A percentile compares a stretch with the other conserved stretches of the same genome.
Evolutionary conservation across 495 filamentous ascomycete genomes (phyloP).

Genomic region (Ramalina peruviana): DNA sequence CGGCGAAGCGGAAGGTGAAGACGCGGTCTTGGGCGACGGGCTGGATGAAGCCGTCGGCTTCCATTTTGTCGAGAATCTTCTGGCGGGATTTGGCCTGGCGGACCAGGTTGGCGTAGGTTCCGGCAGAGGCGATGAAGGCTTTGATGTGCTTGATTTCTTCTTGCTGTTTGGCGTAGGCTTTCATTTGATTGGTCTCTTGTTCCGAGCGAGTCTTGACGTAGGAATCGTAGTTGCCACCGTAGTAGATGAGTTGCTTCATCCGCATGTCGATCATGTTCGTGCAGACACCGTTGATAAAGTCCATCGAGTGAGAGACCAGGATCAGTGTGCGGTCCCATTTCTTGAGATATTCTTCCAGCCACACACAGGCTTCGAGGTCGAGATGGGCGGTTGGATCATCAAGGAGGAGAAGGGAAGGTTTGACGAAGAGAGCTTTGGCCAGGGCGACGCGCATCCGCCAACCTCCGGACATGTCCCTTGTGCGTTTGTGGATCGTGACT

Average conservation of each 20-base stretch:
- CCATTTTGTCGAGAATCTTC: constrained; percentile 99
- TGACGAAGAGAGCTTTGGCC: constrained; percentile 95
- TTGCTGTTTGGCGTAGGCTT: constrained; percentile 97
- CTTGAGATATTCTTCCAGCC: constrained; percentile 98
- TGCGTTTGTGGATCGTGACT: constrained; percentile 91
- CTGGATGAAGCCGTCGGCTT: constrained; percentile 96
- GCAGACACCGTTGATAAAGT: constrained; percentile 99
- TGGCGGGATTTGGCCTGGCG: constrained; percentile 96
- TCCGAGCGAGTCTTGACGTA: constrained; percentile 91
- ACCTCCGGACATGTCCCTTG: constrained; percentile 99
- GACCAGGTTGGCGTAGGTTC: constrained; percentile 99
- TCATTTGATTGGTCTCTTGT: constrained; percentile 95
- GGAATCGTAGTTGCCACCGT: constrained; percentile 99
- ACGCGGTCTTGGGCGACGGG: constrained; percentile 72
- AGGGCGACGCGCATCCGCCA: constrained; percentile 99
- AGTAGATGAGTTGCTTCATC: constrained; percentile 80
- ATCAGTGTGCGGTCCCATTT: constrained; percentile 99
- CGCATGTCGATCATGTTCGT: constrained; percentile 99
- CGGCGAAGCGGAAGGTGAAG: constrained; percentile 97
- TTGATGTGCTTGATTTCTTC: constrained; percentile 99
- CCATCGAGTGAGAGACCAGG: constrained; percentile 91
- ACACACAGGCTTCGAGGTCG: constrained; percentile 98
- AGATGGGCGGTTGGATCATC: constrained; percentile 99
- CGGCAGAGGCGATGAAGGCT: constrained; percentile 98
- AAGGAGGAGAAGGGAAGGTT: constrained; percentile 85